phyloP scores from a whole-genome alignment of 164 flowering plant species.

The Berberis vulgaris region DNA sequence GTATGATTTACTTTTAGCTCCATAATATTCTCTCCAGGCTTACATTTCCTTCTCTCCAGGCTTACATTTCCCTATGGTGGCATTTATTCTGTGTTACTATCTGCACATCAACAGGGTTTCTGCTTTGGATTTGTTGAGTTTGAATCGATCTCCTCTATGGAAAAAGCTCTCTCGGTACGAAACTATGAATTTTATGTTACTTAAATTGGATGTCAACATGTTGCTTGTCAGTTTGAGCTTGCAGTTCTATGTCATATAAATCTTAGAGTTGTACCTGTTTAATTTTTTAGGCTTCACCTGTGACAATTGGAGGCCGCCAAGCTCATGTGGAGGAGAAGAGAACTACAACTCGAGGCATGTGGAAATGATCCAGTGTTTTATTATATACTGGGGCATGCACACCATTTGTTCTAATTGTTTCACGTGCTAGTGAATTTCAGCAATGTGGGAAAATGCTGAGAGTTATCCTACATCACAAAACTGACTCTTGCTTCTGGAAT shows the following conservation, averaged over 20 bases:
- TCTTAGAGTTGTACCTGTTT: neutral
- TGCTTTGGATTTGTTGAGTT: too few species aligned
- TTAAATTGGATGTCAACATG: neutral
- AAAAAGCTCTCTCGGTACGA: too few species aligned
- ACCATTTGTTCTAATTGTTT: too few species aligned
- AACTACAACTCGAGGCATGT: conserved; percentile 54
- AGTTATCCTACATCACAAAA: too few species aligned
- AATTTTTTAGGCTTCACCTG: conserved; percentile 49
- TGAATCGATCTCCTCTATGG: too few species aligned
- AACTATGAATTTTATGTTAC: neutral
- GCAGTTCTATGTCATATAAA: neutral
- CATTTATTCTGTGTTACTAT: too few species aligned
- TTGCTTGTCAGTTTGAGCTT: neutral
- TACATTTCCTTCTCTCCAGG: neutral
- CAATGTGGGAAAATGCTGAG: too few species aligned
- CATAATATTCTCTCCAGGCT: neutral
- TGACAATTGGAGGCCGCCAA: conserved; percentile 43
- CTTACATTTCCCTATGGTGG: too few species aligned
- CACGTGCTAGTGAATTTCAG: too few species aligned
- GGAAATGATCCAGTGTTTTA: neutral
- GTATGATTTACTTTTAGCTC: too few species aligned
- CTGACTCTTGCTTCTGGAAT: conserved; percentile 6
- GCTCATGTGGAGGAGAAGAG: conserved; percentile 63
- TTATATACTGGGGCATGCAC: neutral
- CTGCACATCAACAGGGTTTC: too few species aligned